phyloP scores from a whole-genome alignment of 495 filamentous ascomycete genomes.

The Pyronema omphalodes region DNA sequence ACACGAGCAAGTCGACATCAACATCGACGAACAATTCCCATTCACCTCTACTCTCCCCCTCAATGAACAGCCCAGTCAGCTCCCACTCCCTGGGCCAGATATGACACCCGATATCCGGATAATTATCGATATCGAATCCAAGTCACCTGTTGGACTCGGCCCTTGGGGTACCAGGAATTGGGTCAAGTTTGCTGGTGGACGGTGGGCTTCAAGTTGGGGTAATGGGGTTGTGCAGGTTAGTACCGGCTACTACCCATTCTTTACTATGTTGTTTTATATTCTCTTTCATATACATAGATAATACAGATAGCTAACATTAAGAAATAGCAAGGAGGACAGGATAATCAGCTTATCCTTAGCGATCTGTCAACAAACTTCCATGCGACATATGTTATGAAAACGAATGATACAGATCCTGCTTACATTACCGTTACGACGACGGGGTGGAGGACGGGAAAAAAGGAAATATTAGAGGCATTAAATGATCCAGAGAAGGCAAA shows the following conservation, averaged over 20 bases:
- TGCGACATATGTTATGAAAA: background rate
- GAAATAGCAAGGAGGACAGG: background rate
- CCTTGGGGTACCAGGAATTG: constrained; percentile 2
- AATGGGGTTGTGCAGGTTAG: background rate
- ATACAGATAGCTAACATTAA: background rate
- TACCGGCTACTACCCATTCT: background rate
- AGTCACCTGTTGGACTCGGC: background rate
- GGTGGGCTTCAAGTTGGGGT: background rate
- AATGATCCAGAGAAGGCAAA: background rate
- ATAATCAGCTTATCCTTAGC: background rate
- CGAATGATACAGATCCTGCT: background rate
- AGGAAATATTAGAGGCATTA: background rate
- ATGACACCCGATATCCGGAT: constrained; percentile 4
- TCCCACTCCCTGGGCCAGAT: background rate
- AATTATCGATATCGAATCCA: background rate
- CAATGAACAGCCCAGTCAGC: background rate
- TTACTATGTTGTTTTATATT: background rate
- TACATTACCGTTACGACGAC: background rate
- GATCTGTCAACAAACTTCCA: background rate
- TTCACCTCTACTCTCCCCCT: background rate
- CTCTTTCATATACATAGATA: background rate
- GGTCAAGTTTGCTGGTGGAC: background rate
- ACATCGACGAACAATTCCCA: background rate
- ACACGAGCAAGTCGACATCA: too few relatives aligned
- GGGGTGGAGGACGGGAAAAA: constrained; percentile 3